These are phyloP conservation scores for Saccharomyces uvarum DNA, from an alignment of 1,139 yeast species.

Conservation along the genomic window DNA sequence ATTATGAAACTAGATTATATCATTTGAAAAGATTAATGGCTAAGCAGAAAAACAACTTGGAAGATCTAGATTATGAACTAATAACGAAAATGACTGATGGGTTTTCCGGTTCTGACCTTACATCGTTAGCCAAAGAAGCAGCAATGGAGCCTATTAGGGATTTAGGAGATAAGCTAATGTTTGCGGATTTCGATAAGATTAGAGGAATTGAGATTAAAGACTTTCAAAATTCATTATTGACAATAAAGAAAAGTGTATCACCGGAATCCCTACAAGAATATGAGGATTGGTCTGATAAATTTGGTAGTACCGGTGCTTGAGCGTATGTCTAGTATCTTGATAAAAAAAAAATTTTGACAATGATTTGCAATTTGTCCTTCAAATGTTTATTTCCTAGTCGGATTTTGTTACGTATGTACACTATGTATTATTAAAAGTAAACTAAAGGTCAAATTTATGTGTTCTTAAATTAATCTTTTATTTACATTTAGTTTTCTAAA, in stretches of 20 bases:
- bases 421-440: too few species aligned
- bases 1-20: constrained; percentile 45
- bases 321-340: neutral
- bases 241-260: constrained; percentile 52
- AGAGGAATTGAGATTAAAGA: constrained; percentile 47
- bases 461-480: too few species aligned
- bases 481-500: neutral
- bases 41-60: constrained; percentile 33
- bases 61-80: constrained; percentile 42
- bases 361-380: too few species aligned
- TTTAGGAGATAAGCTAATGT: constrained; percentile 48
- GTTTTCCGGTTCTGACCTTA: constrained; percentile 57
- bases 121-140: constrained; percentile 62
- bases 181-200: constrained; percentile 47
- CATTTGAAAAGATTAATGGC: constrained; percentile 44
- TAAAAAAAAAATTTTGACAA: neutral
- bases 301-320: constrained; percentile 35
- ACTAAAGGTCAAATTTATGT: too few species aligned
- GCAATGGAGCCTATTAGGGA: constrained; percentile 66
- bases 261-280: constrained; percentile 45
- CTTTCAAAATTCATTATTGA: constrained; percentile 45
- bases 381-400: neutral
- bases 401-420: neutral
- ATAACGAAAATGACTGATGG: constrained; percentile 47
- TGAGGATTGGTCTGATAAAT: constrained; percentile 43